Base-by-base conservation (phyloP, 2,329 filamentous ascomycete species). In the Neoscytalidium dimidiatum region DNA sequence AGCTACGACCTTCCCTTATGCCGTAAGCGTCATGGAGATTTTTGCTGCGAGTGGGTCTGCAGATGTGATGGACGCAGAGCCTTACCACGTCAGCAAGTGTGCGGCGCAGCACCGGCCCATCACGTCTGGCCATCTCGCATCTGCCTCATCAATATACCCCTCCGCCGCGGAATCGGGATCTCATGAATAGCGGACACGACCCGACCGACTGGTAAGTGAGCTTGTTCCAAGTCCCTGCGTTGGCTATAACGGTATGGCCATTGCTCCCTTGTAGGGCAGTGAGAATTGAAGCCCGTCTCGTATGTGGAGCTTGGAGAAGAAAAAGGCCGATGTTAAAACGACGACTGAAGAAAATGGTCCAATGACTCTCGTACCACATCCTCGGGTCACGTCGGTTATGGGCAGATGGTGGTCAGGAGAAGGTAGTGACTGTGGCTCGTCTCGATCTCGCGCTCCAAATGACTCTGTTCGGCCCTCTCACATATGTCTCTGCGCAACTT, bases 151-250 rank as follows among this genome's bases (percentile, higher is more conserved):
- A 58, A 23, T 35, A 58, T n/a, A 35, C 53, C 53, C 53, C 53
- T 58, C 53, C 53, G 53, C 53, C 53, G 53, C 53, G 53, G 53
- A 58, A 58, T 58, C 53, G 53, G 53, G 53, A 58, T 58, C 53
- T 58, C 26, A 58, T 35, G 35, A 58, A 29, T 29, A 52, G 49
- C 23, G 53, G 53, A n/a, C 35, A n/a, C 26, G 53, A 58, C 53
- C 53, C 53, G 53, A 29, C 23, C 23, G 26, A 8, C 35, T 43
- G 53, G 53, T 57, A 57, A 57, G 53, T 58, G 53, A 58, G 23
- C 35, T 41, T 44, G 53, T 41, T 41, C 53, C 23, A 58, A 44
- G 53, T 58, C 53, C 38, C 35, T 58, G 53, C 53, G 53, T 58
- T 44, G 49, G n/a, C 52, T 17, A 14, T 14, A 56, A 28, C 52